phyloP scores from a whole-genome alignment of 1,139 yeast genomes.

The Casaregolazyma suthepensis region DNA sequence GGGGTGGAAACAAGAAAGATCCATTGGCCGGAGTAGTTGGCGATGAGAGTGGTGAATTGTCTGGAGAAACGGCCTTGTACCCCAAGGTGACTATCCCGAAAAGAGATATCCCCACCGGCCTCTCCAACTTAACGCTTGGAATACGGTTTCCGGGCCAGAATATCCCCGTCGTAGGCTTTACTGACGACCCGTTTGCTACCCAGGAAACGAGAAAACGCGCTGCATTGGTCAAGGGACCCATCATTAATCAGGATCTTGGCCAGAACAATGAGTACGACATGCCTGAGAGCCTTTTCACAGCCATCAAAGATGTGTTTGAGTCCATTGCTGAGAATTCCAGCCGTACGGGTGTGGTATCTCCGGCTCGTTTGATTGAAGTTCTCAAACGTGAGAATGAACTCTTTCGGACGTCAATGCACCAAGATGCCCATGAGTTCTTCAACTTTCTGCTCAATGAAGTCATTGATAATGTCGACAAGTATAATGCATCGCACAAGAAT shows the following conservation, averaged over 20 bases:
- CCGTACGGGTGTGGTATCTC: constrained; percentile 79
- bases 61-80: constrained; percentile 1
- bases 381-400: constrained; percentile 76
- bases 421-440: constrained; percentile 95
- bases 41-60: background rate
- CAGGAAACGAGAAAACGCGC: constrained; percentile 74
- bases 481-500: constrained; percentile 10
- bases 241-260: constrained; percentile 70
- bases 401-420: constrained; percentile 91
- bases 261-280: constrained; percentile 41
- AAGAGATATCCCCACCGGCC: constrained; percentile 19
- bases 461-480: constrained; percentile 56
- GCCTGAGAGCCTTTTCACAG: constrained; percentile 57
- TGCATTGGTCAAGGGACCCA: constrained; percentile 79
- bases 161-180: constrained; percentile 43
- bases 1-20: constrained; percentile 7
- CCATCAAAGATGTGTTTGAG: constrained; percentile 81
- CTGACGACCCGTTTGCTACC: constrained; percentile 49
- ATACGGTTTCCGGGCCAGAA: constrained; percentile 33
- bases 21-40: background rate
- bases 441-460: constrained; percentile 79
- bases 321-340: constrained; percentile 68
- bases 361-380: constrained; percentile 63
- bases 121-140: constrained; percentile 29
- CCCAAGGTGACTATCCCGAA: background rate